These are phyloP conservation scores for Cyclotella kingstonii DNA, from an alignment of 108 stramenopile genomes.

Conservation along the genomic window DNA sequence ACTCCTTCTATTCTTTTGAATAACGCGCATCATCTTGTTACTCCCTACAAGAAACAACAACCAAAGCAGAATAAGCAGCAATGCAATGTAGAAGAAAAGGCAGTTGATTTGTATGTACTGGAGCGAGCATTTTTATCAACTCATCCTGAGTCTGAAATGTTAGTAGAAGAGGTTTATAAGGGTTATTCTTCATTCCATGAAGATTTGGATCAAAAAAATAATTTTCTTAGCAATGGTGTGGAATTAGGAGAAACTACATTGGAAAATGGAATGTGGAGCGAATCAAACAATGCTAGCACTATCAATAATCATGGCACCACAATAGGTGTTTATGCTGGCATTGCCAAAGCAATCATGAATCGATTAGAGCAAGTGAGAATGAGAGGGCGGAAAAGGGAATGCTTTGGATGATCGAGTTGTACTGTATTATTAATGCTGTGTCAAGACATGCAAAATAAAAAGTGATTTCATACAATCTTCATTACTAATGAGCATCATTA, in stretches of 20 bases:
- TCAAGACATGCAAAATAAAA: neutral
- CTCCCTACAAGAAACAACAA: slow-evolving; percentile 3
- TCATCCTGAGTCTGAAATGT: slow-evolving; percentile 72
- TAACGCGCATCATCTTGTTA: neutral
- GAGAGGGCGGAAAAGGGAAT: slow-evolving; percentile 90
- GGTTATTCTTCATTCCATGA: slow-evolving; percentile 56
- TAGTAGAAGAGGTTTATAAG: slow-evolving; percentile 66
- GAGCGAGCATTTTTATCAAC: slow-evolving; percentile 93
- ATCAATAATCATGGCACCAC: too few species aligned
- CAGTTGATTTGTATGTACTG: slow-evolving; percentile 96
- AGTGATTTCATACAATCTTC: neutral
- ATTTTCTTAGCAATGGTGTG: neutral
- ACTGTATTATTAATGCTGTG: neutral
- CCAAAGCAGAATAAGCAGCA: slow-evolving; percentile 54
- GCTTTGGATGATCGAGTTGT: slow-evolving; percentile 74
- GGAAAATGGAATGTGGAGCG: neutral
- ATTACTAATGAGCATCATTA: too few species aligned
- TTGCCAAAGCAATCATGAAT: slow-evolving; percentile 43
- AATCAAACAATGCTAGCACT: too few species aligned
- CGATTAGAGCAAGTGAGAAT: slow-evolving; percentile 82
- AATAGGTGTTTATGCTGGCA: slow-evolving; percentile 17
- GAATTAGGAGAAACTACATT: neutral
- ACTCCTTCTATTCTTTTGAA: slow-evolving; percentile 10
- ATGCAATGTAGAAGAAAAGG: slow-evolving; percentile 86
- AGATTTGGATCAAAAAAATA: slow-evolving; percentile 39